These are phyloP conservation scores for Cladophialophora yegresii DNA, from an alignment of 2,329 filamentous ascomycete genomes.

Conservation along the genomic window DNA sequence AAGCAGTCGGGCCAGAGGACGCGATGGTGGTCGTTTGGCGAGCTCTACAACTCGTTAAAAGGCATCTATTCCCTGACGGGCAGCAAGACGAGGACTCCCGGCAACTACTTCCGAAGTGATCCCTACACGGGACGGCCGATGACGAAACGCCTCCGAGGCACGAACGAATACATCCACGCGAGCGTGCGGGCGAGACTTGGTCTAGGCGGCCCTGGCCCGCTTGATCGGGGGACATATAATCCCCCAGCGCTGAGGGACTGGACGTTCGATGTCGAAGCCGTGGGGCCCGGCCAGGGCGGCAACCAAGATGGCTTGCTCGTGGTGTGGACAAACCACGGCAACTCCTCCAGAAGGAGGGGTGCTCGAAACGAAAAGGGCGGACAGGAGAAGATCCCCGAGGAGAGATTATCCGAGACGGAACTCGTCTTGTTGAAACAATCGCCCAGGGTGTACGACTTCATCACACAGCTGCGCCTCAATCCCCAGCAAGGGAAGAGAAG, in stretches of 20 bases:
- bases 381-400: slow-evolving; percentile 36
- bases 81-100: slow-evolving; percentile 36
- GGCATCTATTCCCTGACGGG: slow-evolving; percentile 36
- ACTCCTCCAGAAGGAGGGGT: not conserved
- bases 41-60: slow-evolving; percentile 36
- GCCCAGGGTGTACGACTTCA: slow-evolving; percentile 32
- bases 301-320: slow-evolving; percentile 32
- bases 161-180: slow-evolving; percentile 40
- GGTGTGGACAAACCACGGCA: slow-evolving; percentile 34
- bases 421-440: slow-evolving; percentile 32
- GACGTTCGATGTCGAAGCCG: slow-evolving; percentile 33
- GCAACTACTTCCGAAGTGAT: slow-evolving; percentile 37
- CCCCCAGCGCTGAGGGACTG: slow-evolving; percentile 35
- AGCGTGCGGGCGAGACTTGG: slow-evolving; percentile 36
- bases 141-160: slow-evolving; percentile 35
- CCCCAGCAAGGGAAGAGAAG: slow-evolving; percentile 27
- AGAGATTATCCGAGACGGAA: slow-evolving; percentile 33
- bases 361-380: slow-evolving; percentile 24
- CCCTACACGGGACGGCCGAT: slow-evolving; percentile 33
- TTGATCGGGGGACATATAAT: slow-evolving; percentile 35
- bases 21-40: slow-evolving; percentile 37
- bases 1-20: slow-evolving; percentile 32
- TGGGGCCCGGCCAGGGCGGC: slow-evolving; percentile 26
- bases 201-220: slow-evolving; percentile 33
- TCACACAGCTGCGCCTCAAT: slow-evolving; percentile 25